These are phyloP conservation scores for Puya raimondii DNA, from an alignment of 176 grass and related monocot species.

Conservation along the genomic window DNA sequence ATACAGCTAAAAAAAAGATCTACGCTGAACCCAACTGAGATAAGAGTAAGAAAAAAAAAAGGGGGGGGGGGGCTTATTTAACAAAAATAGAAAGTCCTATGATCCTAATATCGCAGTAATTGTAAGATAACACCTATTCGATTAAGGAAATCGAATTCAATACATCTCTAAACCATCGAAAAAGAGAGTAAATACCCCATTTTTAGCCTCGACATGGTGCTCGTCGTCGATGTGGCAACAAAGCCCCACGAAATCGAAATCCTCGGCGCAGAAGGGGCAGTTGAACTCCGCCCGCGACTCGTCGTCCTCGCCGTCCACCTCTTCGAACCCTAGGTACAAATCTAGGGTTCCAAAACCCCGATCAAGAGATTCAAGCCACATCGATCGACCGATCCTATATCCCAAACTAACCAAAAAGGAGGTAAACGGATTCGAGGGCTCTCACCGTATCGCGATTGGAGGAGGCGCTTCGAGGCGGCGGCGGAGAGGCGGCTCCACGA, in stretches of 20 bases:
- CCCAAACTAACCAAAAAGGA: background rate
- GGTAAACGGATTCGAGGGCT: background rate
- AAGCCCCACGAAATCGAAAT: conserved; percentile 64
- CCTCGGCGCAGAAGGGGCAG: conserved; percentile 74
- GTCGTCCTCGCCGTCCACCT: conserved; percentile 36
- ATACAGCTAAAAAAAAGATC: too few species aligned
- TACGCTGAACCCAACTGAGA: too few species aligned
- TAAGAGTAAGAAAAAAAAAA: too few species aligned
- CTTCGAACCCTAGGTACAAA: conserved; percentile 66
- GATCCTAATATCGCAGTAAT: too few species aligned
- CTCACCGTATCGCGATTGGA: conserved; percentile 53
- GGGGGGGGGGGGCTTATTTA: too few species aligned
- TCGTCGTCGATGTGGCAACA: conserved; percentile 88
- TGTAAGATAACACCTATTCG: too few species aligned
- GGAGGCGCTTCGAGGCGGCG: conserved; percentile 34
- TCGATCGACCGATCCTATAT: background rate
- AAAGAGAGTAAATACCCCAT: conserved; percentile 32
- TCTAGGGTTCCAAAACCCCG: conserved; percentile 20
- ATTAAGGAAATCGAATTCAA: too few species aligned
- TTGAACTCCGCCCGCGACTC: conserved; percentile 41
- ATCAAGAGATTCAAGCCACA: background rate
- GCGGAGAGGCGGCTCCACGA: too few species aligned
- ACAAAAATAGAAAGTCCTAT: too few species aligned
- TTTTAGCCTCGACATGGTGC: conserved; percentile 66
- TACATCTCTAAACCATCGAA: too few species aligned